Percentiles rank a stretch among this genome's conserved stretches.
These are phyloP conservation scores for Trypanosoma grayi DNA, from an alignment of 208 protist genomes.

Conservation along the genomic window DNA sequence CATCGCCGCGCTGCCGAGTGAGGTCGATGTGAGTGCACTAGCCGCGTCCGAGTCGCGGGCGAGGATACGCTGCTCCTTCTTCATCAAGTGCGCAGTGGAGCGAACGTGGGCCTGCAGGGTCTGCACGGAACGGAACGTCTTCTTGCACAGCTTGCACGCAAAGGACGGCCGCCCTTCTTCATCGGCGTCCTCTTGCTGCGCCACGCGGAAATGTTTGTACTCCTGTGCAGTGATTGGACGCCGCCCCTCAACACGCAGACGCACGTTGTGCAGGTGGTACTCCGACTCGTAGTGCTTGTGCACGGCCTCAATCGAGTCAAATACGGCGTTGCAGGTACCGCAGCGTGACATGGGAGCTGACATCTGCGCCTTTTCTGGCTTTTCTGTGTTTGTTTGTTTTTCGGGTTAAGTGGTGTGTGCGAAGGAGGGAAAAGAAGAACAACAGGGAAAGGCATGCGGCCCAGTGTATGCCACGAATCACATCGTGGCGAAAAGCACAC, in stretches of 20 bases:
- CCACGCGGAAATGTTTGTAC: slow-evolving; percentile 31
- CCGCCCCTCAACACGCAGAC: slow-evolving; percentile 77
- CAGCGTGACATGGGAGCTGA: slow-evolving; percentile 49
- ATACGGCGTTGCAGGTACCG: slow-evolving; percentile 66
- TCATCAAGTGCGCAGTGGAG: slow-evolving; percentile 88
- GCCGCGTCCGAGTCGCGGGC: slow-evolving; percentile 77
- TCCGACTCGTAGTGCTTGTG: slow-evolving; percentile 80
- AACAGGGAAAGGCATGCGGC: neutral
- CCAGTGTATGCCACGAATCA: no score
- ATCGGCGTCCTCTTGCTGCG: slow-evolving; percentile 26
- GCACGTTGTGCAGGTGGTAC: slow-evolving; percentile 79
- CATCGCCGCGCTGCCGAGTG: slow-evolving; percentile 84
- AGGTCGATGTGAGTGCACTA: slow-evolving; percentile 78
- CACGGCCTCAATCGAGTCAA: slow-evolving; percentile 47
- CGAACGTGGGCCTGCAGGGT: slow-evolving; percentile 89
- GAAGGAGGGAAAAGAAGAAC: slow-evolving; percentile 15
- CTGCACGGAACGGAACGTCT: slow-evolving; percentile 86
- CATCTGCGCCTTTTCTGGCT: neutral
- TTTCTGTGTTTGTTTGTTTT: neutral
- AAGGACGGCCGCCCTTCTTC: slow-evolving; percentile 49
- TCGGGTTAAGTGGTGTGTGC: neutral
- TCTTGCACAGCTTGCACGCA: slow-evolving; percentile 90
- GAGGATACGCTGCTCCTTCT: slow-evolving; percentile 90
- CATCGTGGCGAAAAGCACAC: neutral
- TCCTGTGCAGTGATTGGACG: slow-evolving; percentile 66